These are phyloP conservation scores for Phoenix dactylifera DNA, from an alignment of 176 grass and related monocot species.

Conservation along the genomic window DNA sequence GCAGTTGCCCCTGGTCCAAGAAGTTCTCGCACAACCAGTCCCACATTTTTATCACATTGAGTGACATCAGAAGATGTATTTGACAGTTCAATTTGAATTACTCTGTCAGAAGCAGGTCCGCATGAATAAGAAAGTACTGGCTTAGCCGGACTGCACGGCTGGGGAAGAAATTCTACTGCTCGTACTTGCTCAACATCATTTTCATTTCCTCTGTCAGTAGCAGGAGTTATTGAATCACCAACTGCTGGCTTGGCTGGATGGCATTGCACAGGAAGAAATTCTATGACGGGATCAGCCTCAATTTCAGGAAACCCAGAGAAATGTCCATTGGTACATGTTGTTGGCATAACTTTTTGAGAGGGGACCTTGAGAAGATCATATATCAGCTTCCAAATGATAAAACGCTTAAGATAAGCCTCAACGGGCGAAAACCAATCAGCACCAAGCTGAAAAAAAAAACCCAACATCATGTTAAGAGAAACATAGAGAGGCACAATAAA, in stretches of 20 bases:
- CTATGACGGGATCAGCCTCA: slow-evolving; percentile 28
- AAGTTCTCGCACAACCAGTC: slow-evolving; percentile 20
- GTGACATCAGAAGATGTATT: slow-evolving; percentile 23
- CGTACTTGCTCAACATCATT: slow-evolving; percentile 35
- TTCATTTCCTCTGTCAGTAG: slow-evolving; percentile 13
- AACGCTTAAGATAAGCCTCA: slow-evolving; percentile 91
- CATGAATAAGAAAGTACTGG: slow-evolving; percentile 11
- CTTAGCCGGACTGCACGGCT: slow-evolving; percentile 28
- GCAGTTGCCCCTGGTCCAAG: not conserved
- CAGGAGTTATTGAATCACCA: slow-evolving; percentile 14
- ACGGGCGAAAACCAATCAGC: slow-evolving; percentile 72
- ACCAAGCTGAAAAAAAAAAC: slow-evolving; percentile 50
- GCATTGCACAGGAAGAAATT: slow-evolving; percentile 31
- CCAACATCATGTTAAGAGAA: not conserved
- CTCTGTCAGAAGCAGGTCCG: slow-evolving; percentile 19
- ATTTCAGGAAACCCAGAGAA: slow-evolving; percentile 29
- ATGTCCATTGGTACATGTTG: slow-evolving; percentile 19
- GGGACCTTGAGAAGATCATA: slow-evolving; percentile 33
- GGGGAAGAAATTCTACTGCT: slow-evolving; percentile 32
- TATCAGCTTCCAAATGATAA: slow-evolving; percentile 66
- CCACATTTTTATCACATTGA: slow-evolving; percentile 26
- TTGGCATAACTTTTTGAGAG: slow-evolving; percentile 23
- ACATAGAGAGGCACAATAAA: not conserved
- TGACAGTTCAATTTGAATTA: slow-evolving; percentile 12
- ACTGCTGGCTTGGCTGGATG: slow-evolving; percentile 25